Evolutionary conservation across 148 eudicot species (phyloP), one percentile per base, ranked within the genome.

Genomic region (Rhododendron ovatum): DNA sequence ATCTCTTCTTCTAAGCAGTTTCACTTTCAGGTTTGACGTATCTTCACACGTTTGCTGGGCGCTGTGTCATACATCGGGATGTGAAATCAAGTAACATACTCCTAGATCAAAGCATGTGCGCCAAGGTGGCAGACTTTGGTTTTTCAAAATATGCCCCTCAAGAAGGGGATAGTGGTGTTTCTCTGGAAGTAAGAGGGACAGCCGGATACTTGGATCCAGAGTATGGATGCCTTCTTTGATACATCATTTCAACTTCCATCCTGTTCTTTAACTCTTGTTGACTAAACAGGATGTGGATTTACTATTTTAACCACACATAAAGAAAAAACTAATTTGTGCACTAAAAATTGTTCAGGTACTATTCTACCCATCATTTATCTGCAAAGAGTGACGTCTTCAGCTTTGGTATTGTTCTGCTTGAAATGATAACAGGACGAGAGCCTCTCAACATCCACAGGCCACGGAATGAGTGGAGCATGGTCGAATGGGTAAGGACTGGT

Each of bases 11-110:
- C 80, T 59, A 55, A 79, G 20, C 7, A 35, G 39, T 84, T 77
- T 35, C 65, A 50, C 78, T 22, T 88, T 35, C 92, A 90, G 94
- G 94, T 85, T 85, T 92, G 87, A 84, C 83, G 3, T 89, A 89
- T 85, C 94, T 92, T 14, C 94, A 92, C 88, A 89, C 92, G 9
- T 92, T 87, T 85, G 85, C 92, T 48, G 92, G 86, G 74, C 90
- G 94, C 22, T 87, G 88, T 50, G 88, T 92, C 77, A 89, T 92
- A 84, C 94, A 90, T 73, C 91, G 94, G 83, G 94, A 92, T 91
- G 94, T 92, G n/a, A 92, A 92, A 87, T 92, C 94, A 76, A 92
- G 94, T 83, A 92, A 92, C 89, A 92, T 92, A 87, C 94, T 92
- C 76, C 91, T 92, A 59, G 94, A 92, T 80, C 90, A 92, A 14